Evolutionary conservation across 2,329 filamentous ascomycete genomes (phyloP).

Genomic region (Cytospora schulzeri): DNA sequence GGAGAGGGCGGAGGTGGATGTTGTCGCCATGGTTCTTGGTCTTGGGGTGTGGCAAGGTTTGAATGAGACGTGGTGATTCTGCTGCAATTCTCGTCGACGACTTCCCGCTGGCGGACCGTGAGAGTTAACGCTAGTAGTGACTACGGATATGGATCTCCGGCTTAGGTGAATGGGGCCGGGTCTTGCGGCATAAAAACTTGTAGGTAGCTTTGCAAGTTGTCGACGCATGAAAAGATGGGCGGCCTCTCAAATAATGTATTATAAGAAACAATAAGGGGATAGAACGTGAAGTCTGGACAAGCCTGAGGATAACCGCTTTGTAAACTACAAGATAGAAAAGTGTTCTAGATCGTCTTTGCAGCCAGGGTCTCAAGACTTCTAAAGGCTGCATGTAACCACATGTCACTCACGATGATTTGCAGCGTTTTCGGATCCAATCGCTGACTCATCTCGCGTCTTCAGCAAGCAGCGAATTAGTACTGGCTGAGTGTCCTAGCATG

Average conservation of each 20-base stretch:
- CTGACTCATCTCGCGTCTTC: conserved; percentile 14
- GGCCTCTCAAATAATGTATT: not conserved
- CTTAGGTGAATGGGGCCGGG: conserved; percentile 15
- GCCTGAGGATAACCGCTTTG: not conserved
- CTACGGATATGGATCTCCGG: conserved; percentile 13
- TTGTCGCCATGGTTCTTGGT: conserved; percentile 41
- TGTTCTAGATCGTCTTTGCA: not conserved
- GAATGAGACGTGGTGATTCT: not conserved
- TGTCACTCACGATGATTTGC: conserved; percentile 6
- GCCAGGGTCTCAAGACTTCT: not conserved
- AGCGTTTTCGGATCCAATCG: not conserved
- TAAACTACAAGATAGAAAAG: not conserved
- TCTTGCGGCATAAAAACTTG: conserved; percentile 12
- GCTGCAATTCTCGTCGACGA: not conserved
- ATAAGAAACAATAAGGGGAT: not conserved
- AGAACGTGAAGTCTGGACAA: not conserved
- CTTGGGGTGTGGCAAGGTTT: not conserved
- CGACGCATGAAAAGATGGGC: conserved; percentile 18
- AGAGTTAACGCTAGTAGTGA: not conserved
- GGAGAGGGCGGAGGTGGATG: conserved; percentile 32
- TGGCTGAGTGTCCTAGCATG: not conserved
- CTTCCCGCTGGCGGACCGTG: not conserved
- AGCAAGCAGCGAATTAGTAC: not conserved
- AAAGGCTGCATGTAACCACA: not conserved
- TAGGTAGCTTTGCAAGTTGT: conserved; percentile 8